Evolutionary conservation across 75 land plant species (phyloP).

Genomic region (Selaginella moellendorffii): DNA sequence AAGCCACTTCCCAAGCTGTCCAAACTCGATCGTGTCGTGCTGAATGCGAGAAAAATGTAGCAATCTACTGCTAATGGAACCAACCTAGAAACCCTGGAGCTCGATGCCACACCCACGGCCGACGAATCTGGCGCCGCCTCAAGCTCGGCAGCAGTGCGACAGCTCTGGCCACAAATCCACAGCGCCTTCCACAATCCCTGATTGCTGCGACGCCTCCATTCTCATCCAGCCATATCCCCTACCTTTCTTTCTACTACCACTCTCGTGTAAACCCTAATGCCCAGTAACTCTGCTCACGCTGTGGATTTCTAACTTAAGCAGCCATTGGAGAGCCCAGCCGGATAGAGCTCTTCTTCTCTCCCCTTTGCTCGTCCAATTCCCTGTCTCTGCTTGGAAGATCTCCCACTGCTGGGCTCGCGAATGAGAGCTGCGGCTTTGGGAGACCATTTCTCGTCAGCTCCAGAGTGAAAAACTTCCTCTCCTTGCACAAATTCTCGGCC

Average conservation of each 20-base stretch:
- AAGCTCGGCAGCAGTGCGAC: not conserved
- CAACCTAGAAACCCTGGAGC: not conserved
- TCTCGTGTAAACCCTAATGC: not conserved
- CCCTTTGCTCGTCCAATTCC: no score
- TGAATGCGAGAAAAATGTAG: not conserved
- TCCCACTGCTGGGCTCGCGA: no score
- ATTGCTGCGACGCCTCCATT: not conserved
- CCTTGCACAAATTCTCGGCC: not conserved
- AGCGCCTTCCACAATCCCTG: not conserved
- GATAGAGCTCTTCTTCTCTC: no score
- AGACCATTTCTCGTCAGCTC: not conserved
- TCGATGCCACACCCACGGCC: not conserved
- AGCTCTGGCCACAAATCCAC: not conserved
- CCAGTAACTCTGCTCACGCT: no score
- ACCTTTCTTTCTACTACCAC: not conserved
- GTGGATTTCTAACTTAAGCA: no score
- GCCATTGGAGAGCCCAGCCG: no score
- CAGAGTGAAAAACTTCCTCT: not conserved
- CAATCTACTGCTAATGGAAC: not conserved
- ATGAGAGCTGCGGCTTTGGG: not conserved
- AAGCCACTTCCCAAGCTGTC: not conserved
- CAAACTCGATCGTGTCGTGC: no score
- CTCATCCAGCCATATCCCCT: not conserved
- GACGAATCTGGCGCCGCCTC: not conserved
- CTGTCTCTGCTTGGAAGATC: no score